phyloP scores from a whole-genome alignment of 306 rosid species.

The Carpinus fangiana region DNA sequence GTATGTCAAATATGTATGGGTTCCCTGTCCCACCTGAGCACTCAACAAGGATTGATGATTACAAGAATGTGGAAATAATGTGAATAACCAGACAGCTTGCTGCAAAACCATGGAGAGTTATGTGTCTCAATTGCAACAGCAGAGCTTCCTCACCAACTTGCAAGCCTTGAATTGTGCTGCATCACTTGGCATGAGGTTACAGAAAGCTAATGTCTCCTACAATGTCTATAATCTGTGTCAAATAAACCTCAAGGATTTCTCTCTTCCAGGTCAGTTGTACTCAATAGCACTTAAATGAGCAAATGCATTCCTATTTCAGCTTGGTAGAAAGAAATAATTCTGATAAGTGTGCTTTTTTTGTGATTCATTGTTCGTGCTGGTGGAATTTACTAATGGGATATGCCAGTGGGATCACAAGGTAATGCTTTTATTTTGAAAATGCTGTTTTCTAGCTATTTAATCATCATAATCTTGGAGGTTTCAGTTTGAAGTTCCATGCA shows the following conservation, averaged over 20 bases:
- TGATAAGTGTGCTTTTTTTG: conserved; percentile 24
- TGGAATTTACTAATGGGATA: conserved; percentile 31
- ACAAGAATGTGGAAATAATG: conserved; percentile 51
- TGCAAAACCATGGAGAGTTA: conserved; percentile 55
- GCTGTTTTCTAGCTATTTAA: not conserved
- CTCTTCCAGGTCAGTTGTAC: conserved; percentile 63
- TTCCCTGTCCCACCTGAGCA: conserved; percentile 23
- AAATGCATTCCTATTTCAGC: conserved; percentile 10
- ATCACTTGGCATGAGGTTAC: conserved; percentile 61
- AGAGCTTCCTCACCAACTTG: conserved; percentile 68
- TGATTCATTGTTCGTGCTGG: conserved; percentile 17
- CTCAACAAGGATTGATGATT: conserved; percentile 45
- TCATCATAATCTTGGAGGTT: not conserved
- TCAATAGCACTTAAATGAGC: conserved; percentile 15
- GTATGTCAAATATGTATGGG: conserved; percentile 36
- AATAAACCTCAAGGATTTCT: conserved; percentile 66
- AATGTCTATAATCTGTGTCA: conserved; percentile 56
- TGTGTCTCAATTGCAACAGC: conserved; percentile 57
- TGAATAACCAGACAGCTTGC: conserved; percentile 47
- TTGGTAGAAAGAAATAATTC: conserved; percentile 12
- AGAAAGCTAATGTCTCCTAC: conserved; percentile 47
- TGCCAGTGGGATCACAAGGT: conserved; percentile 65
- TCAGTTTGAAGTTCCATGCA: not conserved
- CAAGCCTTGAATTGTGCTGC: conserved; percentile 73
- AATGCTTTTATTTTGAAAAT: conserved; percentile 3